Conservation (phyloP, 257 asterid species). For the Rehmannia glutinosa region DNA sequence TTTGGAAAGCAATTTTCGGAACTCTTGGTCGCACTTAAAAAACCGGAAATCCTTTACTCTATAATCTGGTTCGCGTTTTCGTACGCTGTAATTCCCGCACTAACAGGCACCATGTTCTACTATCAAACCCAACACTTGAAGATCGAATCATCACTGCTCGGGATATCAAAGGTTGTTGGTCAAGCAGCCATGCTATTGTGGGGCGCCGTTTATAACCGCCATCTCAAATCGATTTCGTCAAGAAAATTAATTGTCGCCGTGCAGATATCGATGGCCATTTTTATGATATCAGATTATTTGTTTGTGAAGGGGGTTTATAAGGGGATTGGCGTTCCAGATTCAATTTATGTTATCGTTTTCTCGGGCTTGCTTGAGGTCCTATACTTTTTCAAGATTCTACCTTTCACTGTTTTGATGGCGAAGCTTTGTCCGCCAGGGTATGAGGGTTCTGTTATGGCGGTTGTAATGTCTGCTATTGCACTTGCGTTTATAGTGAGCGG, state of each 20-base stretch:
- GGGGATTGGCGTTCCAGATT: constrained; percentile 64
- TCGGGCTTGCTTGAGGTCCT: constrained; percentile 84
- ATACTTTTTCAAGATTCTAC: constrained; percentile 77
- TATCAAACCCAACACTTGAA: constrained; percentile 84
- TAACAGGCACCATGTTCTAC: constrained; percentile 90
- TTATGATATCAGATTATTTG: constrained; percentile 67
- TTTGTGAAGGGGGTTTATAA: constrained; percentile 76
- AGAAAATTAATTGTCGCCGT: constrained; percentile 65
- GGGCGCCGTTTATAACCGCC: constrained; percentile 65
- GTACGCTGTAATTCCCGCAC: constrained; percentile 73
- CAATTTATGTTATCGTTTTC: constrained; percentile 58
- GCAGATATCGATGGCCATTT: constrained; percentile 55
- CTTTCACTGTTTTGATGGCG: constrained; percentile 76
- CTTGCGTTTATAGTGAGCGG: constrained; percentile 78
- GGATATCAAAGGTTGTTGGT: constrained; percentile 87
- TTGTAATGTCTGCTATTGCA: constrained; percentile 80
- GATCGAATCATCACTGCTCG: constrained; percentile 74
- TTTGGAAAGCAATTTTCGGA: constrained; percentile 55
- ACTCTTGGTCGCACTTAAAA: constrained; percentile 49
- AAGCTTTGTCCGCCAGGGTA: constrained; percentile 90
- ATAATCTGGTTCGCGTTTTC: constrained; percentile 78
- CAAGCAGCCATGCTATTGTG: constrained; percentile 90
- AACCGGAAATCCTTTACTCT: constrained; percentile 63
- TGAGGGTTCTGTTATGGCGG: constrained; percentile 96
- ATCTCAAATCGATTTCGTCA: constrained; percentile 64